These are phyloP conservation scores for Albizia julibrissin DNA, from an alignment of 306 rosid genomes.

Conservation along the genomic window DNA sequence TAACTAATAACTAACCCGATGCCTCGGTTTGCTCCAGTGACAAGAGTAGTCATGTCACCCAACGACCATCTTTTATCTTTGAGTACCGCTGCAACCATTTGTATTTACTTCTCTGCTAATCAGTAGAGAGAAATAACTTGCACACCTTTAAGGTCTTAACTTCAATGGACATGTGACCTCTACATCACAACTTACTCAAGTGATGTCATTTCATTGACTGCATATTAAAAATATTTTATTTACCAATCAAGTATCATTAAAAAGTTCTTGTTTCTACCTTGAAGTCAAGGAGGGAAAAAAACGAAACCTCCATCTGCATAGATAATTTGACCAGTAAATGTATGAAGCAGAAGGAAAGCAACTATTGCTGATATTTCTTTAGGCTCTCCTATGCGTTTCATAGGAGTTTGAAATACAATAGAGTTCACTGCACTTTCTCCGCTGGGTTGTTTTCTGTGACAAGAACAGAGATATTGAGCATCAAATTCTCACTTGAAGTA, in stretches of 20 bases:
- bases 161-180: not conserved
- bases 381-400: not conserved
- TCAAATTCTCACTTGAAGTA: not conserved
- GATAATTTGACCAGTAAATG: not conserved
- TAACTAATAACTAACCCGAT: slow-evolving; percentile 28
- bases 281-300: not conserved
- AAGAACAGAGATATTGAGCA: not conserved
- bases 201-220: too few relatives aligned
- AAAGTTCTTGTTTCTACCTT: too few relatives aligned
- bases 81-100: slow-evolving; percentile 16
- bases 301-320: not conserved
- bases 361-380: not conserved
- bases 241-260: too few relatives aligned
- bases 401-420: not conserved
- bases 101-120: not conserved
- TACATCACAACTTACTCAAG: too few relatives aligned
- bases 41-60: slow-evolving; percentile 43
- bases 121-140: not conserved
- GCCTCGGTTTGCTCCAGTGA: slow-evolving; percentile 40
- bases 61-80: slow-evolving; percentile 39
- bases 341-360: not conserved
- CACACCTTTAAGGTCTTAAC: not conserved
- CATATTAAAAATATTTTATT: too few relatives aligned
- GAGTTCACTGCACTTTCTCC: not conserved
- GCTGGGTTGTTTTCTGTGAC: not conserved